Evolutionary conservation across 2,329 filamentous ascomycete species (phyloP), one percentile per base, ranked within the genome.

Genomic region (Sclerotinia glacialis): DNA sequence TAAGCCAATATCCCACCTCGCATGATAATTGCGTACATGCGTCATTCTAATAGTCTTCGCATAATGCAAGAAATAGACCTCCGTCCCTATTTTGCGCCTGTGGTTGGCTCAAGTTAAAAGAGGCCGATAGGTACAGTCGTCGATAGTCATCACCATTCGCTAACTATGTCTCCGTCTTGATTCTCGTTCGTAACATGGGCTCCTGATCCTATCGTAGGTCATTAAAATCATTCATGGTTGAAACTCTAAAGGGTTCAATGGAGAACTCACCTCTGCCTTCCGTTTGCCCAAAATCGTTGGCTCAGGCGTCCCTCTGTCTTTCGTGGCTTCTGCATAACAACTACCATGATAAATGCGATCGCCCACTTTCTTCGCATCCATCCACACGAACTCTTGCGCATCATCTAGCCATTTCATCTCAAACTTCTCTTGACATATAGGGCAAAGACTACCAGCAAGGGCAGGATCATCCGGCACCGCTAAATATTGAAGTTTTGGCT

Each of bases 301-400:
- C 74, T 90, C 88, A 1, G 87, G 87, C 6, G 86, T 89, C 70
- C 81, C 75, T 75, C 83, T 73, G 71, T 89, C 88, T 74, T 87
- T 89, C 46, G 85, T 89, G 42, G 91, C 90, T 79, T 97, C 94
- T 23, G 87, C 86, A 76, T 94, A 92, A 77, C 95, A 99, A 65
- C 88, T 96, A 14, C 89, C 92, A 78, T 99, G 95, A 74, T 92
- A 98, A 21, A 95, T 89, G 69, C 92, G 87, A 66, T 84, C 86
- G 46, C 90, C 91, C 40, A 96, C 86, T 70, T 89, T 85, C 61
- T 91, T 83, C 0, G 94, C 91, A 77, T 99, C 94, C 77, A 92
- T 89, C 91, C 95, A 98, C 50, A 99, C 94, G 85, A 93, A 98
- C 75, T 99, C 94, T 78, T 98, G 93, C 23, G 90, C 91, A 69